These are phyloP conservation scores for Prinsepia uniflora DNA, from an alignment of 306 rosid genomes.

Conservation along the genomic window DNA sequence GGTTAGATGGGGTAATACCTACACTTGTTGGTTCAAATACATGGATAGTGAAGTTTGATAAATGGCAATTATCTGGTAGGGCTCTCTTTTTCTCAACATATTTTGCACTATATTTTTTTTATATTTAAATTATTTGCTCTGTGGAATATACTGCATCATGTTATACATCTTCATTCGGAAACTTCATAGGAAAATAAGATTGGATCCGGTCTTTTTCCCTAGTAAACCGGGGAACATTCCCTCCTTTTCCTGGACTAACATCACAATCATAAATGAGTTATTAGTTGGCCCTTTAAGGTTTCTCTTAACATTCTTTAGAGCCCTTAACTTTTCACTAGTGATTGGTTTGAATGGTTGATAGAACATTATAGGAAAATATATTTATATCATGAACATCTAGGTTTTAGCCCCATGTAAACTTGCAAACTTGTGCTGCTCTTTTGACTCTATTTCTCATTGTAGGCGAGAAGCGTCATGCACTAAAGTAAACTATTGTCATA, in stretches of 20 bases:
- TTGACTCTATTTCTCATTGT: slow-evolving; percentile 2
- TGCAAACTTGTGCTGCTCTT: not conserved
- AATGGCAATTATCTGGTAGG: slow-evolving; percentile 72
- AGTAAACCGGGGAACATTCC: too few species aligned
- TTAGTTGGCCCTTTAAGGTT: not conserved
- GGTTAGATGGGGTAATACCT: slow-evolving; percentile 62
- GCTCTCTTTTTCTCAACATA: not conserved
- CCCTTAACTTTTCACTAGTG: too few species aligned
- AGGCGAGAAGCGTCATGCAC: slow-evolving; percentile 34
- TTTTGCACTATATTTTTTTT: too few species aligned
- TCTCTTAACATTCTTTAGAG: too few species aligned
- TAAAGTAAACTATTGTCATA: slow-evolving; percentile 28
- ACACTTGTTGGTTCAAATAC: slow-evolving; percentile 44
- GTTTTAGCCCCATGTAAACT: not conserved
- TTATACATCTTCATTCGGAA: not conserved
- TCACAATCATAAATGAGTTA: not conserved
- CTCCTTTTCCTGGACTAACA: not conserved
- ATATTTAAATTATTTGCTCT: not conserved
- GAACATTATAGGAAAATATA: not conserved
- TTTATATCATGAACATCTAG: not conserved
- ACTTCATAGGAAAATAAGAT: not conserved
- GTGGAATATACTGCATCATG: not conserved
- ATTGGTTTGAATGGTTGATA: not conserved
- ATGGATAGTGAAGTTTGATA: slow-evolving; percentile 69
- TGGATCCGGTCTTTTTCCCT: too few species aligned